These are phyloP conservation scores for Aspergillus steynii DNA, from an alignment of 495 filamentous ascomycete species.

Conservation along the genomic window DNA sequence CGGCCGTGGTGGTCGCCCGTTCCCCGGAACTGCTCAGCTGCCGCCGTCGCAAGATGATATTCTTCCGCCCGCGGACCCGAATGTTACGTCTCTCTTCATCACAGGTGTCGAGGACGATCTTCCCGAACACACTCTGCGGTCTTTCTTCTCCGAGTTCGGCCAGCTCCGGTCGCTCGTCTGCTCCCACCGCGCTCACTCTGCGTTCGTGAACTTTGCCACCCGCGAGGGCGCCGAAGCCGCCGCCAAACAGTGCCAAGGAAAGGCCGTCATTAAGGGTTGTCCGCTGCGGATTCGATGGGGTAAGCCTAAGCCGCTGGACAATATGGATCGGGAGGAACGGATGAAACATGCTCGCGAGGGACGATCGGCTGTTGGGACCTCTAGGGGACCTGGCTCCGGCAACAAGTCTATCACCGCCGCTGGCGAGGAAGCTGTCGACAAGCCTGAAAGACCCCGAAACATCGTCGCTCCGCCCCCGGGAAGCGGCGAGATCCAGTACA, in stretches of 20 bases:
- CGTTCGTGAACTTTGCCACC: constrained; percentile 89
- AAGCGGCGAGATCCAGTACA: constrained; percentile 76
- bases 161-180: constrained; percentile 87
- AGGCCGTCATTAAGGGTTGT: constrained; percentile 78
- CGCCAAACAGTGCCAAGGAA: constrained; percentile 80
- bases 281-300: constrained; percentile 90
- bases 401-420: constrained; percentile 37
- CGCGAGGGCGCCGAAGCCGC: constrained; percentile 82
- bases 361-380: constrained; percentile 52
- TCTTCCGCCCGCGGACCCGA: constrained; percentile 75
- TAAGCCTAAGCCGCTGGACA: constrained; percentile 85
- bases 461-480: constrained; percentile 81
- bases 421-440: constrained; percentile 29
- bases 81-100: constrained; percentile 87
- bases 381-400: constrained; percentile 30
- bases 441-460: constrained; percentile 48
- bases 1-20: constrained; percentile 59
- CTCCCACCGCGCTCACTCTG: constrained; percentile 94
- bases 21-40: constrained; percentile 70
- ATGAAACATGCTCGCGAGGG: constrained; percentile 72
- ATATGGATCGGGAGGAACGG: constrained; percentile 80
- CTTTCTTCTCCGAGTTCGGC: constrained; percentile 86
- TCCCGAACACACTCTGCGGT: constrained; percentile 84
- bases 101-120: constrained; percentile 96
- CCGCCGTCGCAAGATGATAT: constrained; percentile 82